A percentile compares a stretch with the other conserved stretches of the same genome.
phyloP scores from a whole-genome alignment of 2,329 filamentous ascomycete genomes.

The Cladosporium sp. region DNA sequence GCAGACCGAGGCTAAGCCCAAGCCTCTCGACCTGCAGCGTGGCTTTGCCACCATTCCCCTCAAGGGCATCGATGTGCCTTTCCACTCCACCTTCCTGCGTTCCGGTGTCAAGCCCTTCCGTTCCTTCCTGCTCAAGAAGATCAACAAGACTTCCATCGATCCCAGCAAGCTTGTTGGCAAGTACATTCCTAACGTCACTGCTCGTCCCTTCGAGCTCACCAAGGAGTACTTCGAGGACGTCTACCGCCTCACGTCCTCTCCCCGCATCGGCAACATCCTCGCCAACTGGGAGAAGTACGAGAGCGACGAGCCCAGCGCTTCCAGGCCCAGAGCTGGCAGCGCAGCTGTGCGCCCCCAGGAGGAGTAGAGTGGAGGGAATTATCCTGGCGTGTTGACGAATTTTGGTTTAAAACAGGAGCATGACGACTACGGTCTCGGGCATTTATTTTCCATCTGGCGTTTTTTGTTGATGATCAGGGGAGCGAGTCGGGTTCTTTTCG shows the following conservation, averaged over 20 bases:
- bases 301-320: conserved; percentile 36
- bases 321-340: conserved; percentile 32
- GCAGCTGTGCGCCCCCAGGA: conserved; percentile 24
- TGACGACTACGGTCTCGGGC: conserved; percentile 17
- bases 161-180: conserved; percentile 95
- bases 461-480: conserved; percentile 6
- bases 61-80: conserved; percentile 95
- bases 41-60: conserved; percentile 97
- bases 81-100: conserved; percentile 97
- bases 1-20: conserved; percentile 83
- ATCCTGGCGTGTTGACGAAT: background rate
- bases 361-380: background rate
- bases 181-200: conserved; percentile 98
- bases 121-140: conserved; percentile 98
- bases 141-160: conserved; percentile 98
- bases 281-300: conserved; percentile 68
- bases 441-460: conserved; percentile 2
- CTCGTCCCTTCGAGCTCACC: conserved; percentile 89
- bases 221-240: conserved; percentile 99
- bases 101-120: conserved; percentile 99
- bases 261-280: conserved; percentile 73
- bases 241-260: conserved; percentile 84
- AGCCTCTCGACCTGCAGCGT: conserved; percentile 84
- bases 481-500: background rate
- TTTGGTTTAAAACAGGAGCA: background rate